These are phyloP conservation scores for Verticillium zaregamsianum DNA, from an alignment of 2,329 filamentous ascomycete species.

Conservation along the genomic window DNA sequence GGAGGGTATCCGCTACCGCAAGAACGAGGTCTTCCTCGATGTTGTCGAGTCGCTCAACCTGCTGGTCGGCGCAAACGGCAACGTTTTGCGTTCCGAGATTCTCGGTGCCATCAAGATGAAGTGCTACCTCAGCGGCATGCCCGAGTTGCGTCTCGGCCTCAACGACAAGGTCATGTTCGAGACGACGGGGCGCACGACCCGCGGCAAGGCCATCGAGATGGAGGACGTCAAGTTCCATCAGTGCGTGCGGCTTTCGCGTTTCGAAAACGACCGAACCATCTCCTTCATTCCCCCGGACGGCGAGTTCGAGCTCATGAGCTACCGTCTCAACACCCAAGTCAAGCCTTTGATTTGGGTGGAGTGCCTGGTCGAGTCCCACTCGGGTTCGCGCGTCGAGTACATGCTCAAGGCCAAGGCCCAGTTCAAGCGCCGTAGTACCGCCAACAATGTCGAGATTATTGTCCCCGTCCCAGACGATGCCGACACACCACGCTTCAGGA, in stretches of 20 bases:
- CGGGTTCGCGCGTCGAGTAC: slow-evolving; percentile 92
- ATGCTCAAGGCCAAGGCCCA: slow-evolving; percentile 98
- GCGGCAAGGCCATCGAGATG: slow-evolving; percentile 98
- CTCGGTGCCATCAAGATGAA: slow-evolving; percentile 99
- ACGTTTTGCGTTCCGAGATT: slow-evolving; percentile 93
- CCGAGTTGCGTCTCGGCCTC: slow-evolving; percentile 84
- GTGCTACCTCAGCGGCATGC: slow-evolving; percentile 98
- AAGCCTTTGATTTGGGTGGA: slow-evolving; percentile 99
- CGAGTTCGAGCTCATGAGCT: slow-evolving; percentile 99
- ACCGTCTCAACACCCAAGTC: slow-evolving; percentile 96
- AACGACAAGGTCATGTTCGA: slow-evolving; percentile 99
- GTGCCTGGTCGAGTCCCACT: slow-evolving; percentile 94
- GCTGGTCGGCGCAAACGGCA: slow-evolving; percentile 88
- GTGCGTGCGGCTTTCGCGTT: slow-evolving; percentile 89
- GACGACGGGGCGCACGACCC: slow-evolving; percentile 86
- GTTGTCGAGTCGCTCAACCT: slow-evolving; percentile 96
- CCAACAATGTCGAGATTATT: slow-evolving; percentile 97
- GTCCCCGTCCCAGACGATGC: slow-evolving; percentile 97
- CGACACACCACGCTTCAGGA: slow-evolving; percentile 91
- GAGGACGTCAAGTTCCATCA: slow-evolving; percentile 99
- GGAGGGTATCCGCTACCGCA: slow-evolving; percentile 95
- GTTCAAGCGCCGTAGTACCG: slow-evolving; percentile 95
- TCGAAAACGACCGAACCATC: slow-evolving; percentile 98
- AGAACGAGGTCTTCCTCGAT: slow-evolving; percentile 98
- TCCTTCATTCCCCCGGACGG: slow-evolving; percentile 98